Conservation (phyloP, 495 filamentous ascomycete species). For the Aspergillus heteromorphus region DNA sequence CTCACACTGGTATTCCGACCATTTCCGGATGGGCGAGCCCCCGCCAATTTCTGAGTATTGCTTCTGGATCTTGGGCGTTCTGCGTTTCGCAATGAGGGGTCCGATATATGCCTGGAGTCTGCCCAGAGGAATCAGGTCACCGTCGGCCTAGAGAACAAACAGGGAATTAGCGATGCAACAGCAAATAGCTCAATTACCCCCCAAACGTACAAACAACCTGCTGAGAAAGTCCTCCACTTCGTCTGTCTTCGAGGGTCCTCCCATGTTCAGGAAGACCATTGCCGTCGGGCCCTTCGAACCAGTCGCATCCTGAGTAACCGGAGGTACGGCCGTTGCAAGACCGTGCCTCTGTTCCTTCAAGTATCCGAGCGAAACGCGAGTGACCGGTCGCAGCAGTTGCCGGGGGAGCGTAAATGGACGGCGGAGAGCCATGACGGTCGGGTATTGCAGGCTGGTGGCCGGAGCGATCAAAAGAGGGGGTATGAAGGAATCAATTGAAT, state of each 20-base stretch:
- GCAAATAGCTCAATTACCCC: background rate
- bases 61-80: slow-evolving; percentile 91
- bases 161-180: background rate
- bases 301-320: slow-evolving; percentile 65
- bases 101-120: slow-evolving; percentile 87
- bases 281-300: slow-evolving; percentile 71
- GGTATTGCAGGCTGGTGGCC: background rate
- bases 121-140: slow-evolving; percentile 92
- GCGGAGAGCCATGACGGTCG: slow-evolving; percentile 33
- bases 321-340: slow-evolving; percentile 65
- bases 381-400: slow-evolving; percentile 25
- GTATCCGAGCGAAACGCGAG: slow-evolving; percentile 20
- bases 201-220: slow-evolving; percentile 72
- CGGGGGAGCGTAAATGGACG: slow-evolving; percentile 25
- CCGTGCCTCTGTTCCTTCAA: slow-evolving; percentile 23
- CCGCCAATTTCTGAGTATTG: slow-evolving; percentile 96
- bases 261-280: slow-evolving; percentile 99
- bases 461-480: background rate
- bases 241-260: slow-evolving; percentile 79
- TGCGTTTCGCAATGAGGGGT: slow-evolving; percentile 73
- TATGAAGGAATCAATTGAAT: background rate
- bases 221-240: slow-evolving; percentile 93
- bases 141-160: slow-evolving; percentile 62
- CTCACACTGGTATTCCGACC: slow-evolving; percentile 87
- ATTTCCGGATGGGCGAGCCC: slow-evolving; percentile 93